phyloP scores from a whole-genome alignment of 2,329 filamentous ascomycete species.

The Balansia obtecta region DNA sequence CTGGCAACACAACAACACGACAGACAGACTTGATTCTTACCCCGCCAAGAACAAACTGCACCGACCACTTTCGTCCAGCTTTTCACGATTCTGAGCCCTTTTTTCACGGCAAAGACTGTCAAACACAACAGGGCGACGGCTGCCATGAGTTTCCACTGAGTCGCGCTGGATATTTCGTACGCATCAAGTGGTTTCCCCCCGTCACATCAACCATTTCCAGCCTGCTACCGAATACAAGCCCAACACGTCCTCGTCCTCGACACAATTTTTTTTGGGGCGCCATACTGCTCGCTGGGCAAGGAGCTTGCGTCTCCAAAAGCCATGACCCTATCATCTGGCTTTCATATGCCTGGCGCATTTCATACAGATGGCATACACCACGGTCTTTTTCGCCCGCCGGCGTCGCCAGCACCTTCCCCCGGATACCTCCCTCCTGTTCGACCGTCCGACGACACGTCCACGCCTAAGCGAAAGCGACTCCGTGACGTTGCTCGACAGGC shows the following conservation, averaged over 20 bases:
- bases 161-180: background rate
- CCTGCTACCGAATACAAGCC: background rate
- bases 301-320: background rate
- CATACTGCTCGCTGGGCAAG: background rate
- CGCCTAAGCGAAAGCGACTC: slow-evolving; percentile 34
- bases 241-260: too few relatives aligned
- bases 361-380: slow-evolving; percentile 27
- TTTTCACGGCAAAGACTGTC: background rate
- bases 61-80: background rate
- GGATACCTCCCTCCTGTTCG: slow-evolving; percentile 21
- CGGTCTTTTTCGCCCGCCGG: slow-evolving; percentile 34
- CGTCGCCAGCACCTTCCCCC: slow-evolving; percentile 28
- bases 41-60: too few relatives aligned
- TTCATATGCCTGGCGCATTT: slow-evolving; percentile 25
- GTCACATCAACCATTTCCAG: background rate
- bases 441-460: slow-evolving; percentile 12
- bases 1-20: too few relatives aligned
- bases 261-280: too few relatives aligned
- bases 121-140: background rate
- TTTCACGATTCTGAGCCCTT: background rate
- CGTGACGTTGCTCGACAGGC: slow-evolving; percentile 13
- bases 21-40: too few relatives aligned
- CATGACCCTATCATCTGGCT: slow-evolving; percentile 11
- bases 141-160: background rate
- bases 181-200: background rate